Percentiles rank a stretch among this genome's conserved stretches.
These are phyloP conservation scores for Aspergillus vadensis DNA, from an alignment of 2,329 filamentous ascomycete species.

Conservation along the genomic window DNA sequence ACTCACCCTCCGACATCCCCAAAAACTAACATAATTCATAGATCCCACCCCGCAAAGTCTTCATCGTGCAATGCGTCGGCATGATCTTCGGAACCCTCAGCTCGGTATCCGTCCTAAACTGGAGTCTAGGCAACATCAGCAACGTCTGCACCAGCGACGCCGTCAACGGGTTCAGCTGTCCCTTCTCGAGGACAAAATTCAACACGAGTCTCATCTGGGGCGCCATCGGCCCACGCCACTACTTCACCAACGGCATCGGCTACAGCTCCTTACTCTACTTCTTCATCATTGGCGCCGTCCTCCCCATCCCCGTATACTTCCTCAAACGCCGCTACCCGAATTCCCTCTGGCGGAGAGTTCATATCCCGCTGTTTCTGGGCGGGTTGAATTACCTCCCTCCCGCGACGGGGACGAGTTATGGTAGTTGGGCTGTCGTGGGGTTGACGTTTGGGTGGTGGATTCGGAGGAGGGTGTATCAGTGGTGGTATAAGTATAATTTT, in stretches of 20 bases:
- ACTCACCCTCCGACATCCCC: no score
- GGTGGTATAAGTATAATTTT: slow-evolving; percentile 76
- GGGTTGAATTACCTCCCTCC: slow-evolving; percentile 54
- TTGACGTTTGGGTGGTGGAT: slow-evolving; percentile 65
- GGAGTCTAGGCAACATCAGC: slow-evolving; percentile 47
- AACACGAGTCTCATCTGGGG: slow-evolving; percentile 71
- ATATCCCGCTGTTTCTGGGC: slow-evolving; percentile 20
- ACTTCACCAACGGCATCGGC: slow-evolving; percentile 62
- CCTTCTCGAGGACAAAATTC: slow-evolving; percentile 60
- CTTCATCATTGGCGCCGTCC: slow-evolving; percentile 65
- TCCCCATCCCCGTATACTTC: slow-evolving; percentile 60
- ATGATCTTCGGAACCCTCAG: slow-evolving; percentile 50
- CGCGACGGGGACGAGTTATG: slow-evolving; percentile 67
- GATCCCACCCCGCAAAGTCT: slow-evolving; percentile 49
- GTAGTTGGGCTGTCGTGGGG: slow-evolving; percentile 67
- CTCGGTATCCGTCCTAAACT: slow-evolving; percentile 49
- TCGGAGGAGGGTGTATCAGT: slow-evolving; percentile 60
- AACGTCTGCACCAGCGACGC: slow-evolving; percentile 55
- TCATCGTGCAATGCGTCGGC: slow-evolving; percentile 52
- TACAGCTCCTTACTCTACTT: slow-evolving; percentile 67
- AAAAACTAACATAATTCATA: slow-evolving; percentile 30
- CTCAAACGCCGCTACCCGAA: slow-evolving; percentile 62
- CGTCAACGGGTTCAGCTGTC: slow-evolving; percentile 60
- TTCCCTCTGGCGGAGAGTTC: slow-evolving; percentile 6
- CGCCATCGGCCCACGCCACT: slow-evolving; percentile 66